Evolutionary conservation across 1,284 basidiomycete genomes (phyloP), one percentile per base, ranked within the genome.

Genomic region (Abortiporus biennis): DNA sequence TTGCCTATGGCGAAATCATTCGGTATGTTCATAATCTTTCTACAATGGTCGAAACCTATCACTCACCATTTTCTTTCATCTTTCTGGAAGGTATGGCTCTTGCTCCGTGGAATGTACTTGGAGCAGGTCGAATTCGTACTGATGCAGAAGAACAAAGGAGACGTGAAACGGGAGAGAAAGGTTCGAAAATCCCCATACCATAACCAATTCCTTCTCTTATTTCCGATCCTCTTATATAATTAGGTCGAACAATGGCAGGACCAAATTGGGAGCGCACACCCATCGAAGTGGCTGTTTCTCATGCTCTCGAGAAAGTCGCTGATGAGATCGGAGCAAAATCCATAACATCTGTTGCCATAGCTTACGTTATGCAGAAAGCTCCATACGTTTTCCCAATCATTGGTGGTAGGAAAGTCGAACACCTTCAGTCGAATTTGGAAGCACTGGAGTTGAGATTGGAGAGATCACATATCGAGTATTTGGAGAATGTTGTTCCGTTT

Each of bases 21-120:
- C 71, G 50, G 43, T 21, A 9, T 29, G 8, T 29, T n/a, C n/a
- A 9, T 29, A 9, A 29, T 29, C 27, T 29, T 29, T 29, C 27
- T 8, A n/a, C n/a, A 9, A 9, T n/a, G n/a, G 9, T 29, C 8
- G 27, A 9, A 8, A 9, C 27, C n/a, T 8, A 29, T 29, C 27
- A 16, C 25, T 12, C 21, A 20, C 65, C 45, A 68, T 72, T 3
- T 11, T 35, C 9, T 35, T 9, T 12, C 33, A n/a, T n/a, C n/a
- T n/a, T n/a, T n/a, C n/a, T n/a, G n/a, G n/a, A n/a, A 62, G 71
- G 68, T 0, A 52, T 71, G 48, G 69, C 68, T 0, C 55, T 77
- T 1, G 63, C 66, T 0, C 69, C 72, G 0, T 78, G 70, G 71
- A 64, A 66, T 25, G 72, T 72, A 0, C 55, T 78, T 6, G 72